phyloP scores from a whole-genome alignment of 257 asterid species.

The Dorcoceras hygrometricum region DNA sequence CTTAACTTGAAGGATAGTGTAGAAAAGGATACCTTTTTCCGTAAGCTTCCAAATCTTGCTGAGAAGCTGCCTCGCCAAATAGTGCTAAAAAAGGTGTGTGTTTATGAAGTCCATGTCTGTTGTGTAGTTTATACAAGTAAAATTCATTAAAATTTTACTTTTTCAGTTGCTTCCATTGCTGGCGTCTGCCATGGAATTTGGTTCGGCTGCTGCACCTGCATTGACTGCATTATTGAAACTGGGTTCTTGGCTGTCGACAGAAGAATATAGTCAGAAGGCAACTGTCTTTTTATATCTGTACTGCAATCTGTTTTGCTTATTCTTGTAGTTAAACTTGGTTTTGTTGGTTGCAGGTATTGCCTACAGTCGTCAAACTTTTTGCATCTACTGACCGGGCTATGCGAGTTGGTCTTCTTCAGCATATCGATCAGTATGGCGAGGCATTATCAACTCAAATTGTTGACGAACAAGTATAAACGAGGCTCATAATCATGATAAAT shows the following conservation, averaged over 20 bases:
- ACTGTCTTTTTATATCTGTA: conserved; percentile 23
- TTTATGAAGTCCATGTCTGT: conserved; percentile 12
- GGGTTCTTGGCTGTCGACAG: conserved; percentile 85
- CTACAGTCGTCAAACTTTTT: conserved; percentile 85
- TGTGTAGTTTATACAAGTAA: conserved; percentile 18
- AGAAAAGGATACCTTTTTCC: conserved; percentile 94
- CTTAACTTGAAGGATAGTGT: conserved; percentile 97
- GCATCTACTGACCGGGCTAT: conserved; percentile 89
- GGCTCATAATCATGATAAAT: conserved; percentile 19
- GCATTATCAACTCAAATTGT: conserved; percentile 76
- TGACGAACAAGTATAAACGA: conserved; percentile 78
- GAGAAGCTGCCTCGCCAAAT: conserved; percentile 97
- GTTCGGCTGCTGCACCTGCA: conserved; percentile 99
- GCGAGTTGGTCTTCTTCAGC: conserved; percentile 86
- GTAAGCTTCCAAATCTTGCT: conserved; percentile 90
- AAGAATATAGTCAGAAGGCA: conserved; percentile 83
- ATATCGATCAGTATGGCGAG: conserved; percentile 91
- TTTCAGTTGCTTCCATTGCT: conserved; percentile 88
- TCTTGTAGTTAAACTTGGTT: conserved; percentile 27
- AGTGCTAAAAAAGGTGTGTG: conserved; percentile 84
- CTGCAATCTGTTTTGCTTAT: conserved; percentile 14
- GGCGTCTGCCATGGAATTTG: conserved; percentile 93
- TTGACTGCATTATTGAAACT: conserved; percentile 86
- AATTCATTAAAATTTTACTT: conserved; percentile 22
- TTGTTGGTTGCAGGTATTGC: conserved; percentile 53